Percentiles rank a stretch among this genome's conserved stretches.
Evolutionary conservation across 1,139 yeast species (phyloP).

Genomic region (Yamadazyma blattariae): DNA sequence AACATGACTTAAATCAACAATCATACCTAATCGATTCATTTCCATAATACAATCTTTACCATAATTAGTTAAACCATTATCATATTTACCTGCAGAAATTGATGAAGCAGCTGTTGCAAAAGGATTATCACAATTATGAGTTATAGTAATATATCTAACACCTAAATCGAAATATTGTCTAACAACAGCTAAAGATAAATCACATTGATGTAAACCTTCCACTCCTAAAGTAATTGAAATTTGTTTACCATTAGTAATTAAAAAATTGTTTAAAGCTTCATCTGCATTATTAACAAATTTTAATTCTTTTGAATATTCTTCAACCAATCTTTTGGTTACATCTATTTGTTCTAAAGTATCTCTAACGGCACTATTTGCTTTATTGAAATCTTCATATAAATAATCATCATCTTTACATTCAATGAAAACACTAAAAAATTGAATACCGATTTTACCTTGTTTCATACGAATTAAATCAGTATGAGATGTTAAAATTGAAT

Average conservation of each 20-base stretch:
- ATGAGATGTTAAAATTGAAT: slow-evolving; percentile 22
- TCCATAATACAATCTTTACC: slow-evolving; percentile 42
- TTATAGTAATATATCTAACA: slow-evolving; percentile 49
- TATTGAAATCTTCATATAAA: slow-evolving; percentile 39
- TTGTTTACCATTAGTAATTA: slow-evolving; percentile 18
- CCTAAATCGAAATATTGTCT: slow-evolving; percentile 48
- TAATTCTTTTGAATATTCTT: slow-evolving; percentile 30
- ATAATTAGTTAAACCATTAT: slow-evolving; percentile 39
- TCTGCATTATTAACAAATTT: slow-evolving; percentile 34
- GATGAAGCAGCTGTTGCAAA: slow-evolving; percentile 54
- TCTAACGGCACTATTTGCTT: slow-evolving; percentile 39
- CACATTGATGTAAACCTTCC: slow-evolving; percentile 54
- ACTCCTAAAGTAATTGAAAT: slow-evolving; percentile 50
- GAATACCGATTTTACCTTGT: slow-evolving; percentile 42
- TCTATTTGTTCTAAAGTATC: slow-evolving; percentile 56
- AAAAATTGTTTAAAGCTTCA: slow-evolving; percentile 34
- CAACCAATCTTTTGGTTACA: slow-evolving; percentile 42
- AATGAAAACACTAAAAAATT: slow-evolving; percentile 45
- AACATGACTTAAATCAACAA: slow-evolving; percentile 54
- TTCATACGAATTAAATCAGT: slow-evolving; percentile 38
- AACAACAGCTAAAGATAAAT: slow-evolving; percentile 45
- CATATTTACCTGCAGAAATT: slow-evolving; percentile 40
- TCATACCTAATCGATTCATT: slow-evolving; percentile 53
- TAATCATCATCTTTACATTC: slow-evolving; percentile 40
- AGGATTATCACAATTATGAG: slow-evolving; percentile 56